Conservation (phyloP, 768 basidiomycete genomes). For the Kwoniella newhampshirensis region DNA sequence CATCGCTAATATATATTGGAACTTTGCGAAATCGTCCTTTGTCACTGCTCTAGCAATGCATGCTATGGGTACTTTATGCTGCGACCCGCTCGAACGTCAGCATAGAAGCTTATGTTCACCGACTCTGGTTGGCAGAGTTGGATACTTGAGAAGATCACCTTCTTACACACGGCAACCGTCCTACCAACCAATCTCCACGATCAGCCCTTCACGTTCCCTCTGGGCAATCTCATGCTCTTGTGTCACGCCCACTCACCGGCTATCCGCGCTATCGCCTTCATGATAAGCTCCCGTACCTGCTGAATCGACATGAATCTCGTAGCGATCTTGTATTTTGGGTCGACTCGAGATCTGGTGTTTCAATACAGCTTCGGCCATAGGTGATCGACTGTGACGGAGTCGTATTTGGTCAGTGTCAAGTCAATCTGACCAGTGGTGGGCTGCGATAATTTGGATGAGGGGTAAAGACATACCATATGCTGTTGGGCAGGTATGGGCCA, state of each 20-base stretch:
- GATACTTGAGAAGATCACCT: conserved; percentile 57
- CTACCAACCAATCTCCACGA: conserved; percentile 52
- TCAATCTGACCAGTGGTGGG: neutral
- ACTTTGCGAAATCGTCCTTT: conserved; percentile 67
- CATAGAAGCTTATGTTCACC: neutral
- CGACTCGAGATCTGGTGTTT: conserved; percentile 55
- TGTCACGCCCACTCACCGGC: conserved; percentile 61
- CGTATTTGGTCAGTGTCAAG: neutral
- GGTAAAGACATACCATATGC: conserved; percentile 30
- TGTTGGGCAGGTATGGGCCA: too few relatives aligned
- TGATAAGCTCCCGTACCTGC: conserved; percentile 85
- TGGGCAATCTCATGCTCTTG: neutral
- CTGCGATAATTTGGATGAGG: neutral
- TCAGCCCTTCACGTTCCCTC: conserved; percentile 7
- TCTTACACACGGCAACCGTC: conserved; percentile 68
- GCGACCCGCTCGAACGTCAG: neutral
- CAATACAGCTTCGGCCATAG: conserved; percentile 88
- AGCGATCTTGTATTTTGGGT: conserved; percentile 50
- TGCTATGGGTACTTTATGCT: conserved; percentile 73
- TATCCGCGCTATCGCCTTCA: conserved; percentile 76
- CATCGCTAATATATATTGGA: conserved; percentile 82
- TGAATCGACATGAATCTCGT: conserved; percentile 73
- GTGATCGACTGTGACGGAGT: conserved; percentile 63
- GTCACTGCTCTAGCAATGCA: conserved; percentile 69
- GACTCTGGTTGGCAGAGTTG: too few relatives aligned